Percentiles rank a stretch among this genome's conserved stretches.
These are phyloP conservation scores for Neophaeococcomyces aloes DNA, from an alignment of 2,329 filamentous ascomycete species.

Conservation along the genomic window DNA sequence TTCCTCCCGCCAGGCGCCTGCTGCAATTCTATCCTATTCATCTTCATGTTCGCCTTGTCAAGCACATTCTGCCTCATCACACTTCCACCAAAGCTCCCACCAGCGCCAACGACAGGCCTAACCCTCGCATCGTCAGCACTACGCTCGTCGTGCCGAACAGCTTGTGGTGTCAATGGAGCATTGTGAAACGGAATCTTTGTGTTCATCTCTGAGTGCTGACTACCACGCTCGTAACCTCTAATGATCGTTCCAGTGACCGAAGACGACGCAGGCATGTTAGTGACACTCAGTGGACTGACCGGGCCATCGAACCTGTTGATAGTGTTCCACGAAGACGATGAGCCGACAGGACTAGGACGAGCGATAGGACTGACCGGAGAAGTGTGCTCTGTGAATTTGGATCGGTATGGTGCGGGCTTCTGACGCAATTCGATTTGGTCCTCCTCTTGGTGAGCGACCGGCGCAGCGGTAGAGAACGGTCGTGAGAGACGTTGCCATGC, in stretches of 20 bases:
- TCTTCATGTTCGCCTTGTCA: conserved; percentile 1
- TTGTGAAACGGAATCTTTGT: neutral
- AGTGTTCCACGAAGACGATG: conserved; percentile 2
- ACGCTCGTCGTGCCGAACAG: neutral
- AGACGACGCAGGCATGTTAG: neutral
- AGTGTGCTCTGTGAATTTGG: neutral
- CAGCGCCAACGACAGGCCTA: neutral
- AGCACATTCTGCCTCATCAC: conserved; percentile 4
- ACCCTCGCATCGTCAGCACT: neutral
- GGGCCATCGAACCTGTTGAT: neutral
- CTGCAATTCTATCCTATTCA: neutral
- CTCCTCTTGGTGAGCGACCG: neutral
- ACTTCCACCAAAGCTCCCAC: neutral
- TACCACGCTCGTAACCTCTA: neutral
- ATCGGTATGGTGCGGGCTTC: neutral
- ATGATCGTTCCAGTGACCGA: conserved; percentile 1
- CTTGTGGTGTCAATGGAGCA: neutral
- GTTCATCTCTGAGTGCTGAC: neutral
- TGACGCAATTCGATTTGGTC: conserved; percentile 4
- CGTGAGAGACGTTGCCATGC: conserved; percentile 41
- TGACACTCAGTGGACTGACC: conserved; percentile 6
- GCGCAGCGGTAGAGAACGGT: conserved; percentile 1
- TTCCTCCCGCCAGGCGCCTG: conserved; percentile 1
- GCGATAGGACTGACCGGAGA: conserved; percentile 2
- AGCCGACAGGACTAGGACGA: neutral